These are phyloP conservation scores for Meyerozyma elateridarum DNA, from an alignment of 1,139 yeast species.

Conservation along the genomic window DNA sequence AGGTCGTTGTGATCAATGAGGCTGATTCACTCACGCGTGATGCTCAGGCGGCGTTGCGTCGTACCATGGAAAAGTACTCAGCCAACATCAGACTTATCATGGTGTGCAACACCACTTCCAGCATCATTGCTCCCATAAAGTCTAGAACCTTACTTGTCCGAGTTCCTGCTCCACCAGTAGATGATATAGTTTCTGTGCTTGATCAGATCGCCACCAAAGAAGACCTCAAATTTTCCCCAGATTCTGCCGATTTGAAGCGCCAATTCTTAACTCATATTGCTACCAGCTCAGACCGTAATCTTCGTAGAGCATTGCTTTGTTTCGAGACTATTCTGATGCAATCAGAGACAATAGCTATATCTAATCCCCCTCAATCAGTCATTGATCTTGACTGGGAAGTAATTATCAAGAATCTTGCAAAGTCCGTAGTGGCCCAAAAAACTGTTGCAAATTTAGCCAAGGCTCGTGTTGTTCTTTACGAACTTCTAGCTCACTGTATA, in stretches of 20 bases:
- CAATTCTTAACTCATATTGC: constrained; percentile 52
- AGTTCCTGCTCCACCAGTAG: constrained; percentile 71
- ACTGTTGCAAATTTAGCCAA: constrained; percentile 71
- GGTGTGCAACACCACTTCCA: constrained; percentile 85
- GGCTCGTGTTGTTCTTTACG: constrained; percentile 73
- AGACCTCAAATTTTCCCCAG: constrained; percentile 37
- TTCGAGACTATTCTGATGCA: constrained; percentile 84
- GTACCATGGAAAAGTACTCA: constrained; percentile 98
- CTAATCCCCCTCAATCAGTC: constrained; percentile 32
- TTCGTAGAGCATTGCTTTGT: constrained; percentile 72
- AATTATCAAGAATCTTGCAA: constrained; percentile 64
- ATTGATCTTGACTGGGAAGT: constrained; percentile 80
- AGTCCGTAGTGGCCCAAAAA: constrained; percentile 52
- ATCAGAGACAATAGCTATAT: constrained; percentile 44
- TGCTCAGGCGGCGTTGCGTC: constrained; percentile 94
- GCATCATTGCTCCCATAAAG: constrained; percentile 88
- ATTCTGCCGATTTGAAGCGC: constrained; percentile 30
- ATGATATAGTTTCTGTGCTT: constrained; percentile 55
- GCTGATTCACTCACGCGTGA: constrained; percentile 91
- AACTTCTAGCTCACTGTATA: constrained; percentile 85
- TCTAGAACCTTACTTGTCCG: constrained; percentile 87
- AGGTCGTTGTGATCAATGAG: constrained; percentile 89
- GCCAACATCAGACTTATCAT: constrained; percentile 78
- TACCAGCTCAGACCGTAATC: constrained; percentile 56
- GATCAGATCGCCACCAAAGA: constrained; percentile 55